Percentiles rank a stretch among this genome's conserved stretches.
Evolutionary conservation across 495 filamentous ascomycete genomes (phyloP).

Genomic region (Chaetomium tenue): DNA sequence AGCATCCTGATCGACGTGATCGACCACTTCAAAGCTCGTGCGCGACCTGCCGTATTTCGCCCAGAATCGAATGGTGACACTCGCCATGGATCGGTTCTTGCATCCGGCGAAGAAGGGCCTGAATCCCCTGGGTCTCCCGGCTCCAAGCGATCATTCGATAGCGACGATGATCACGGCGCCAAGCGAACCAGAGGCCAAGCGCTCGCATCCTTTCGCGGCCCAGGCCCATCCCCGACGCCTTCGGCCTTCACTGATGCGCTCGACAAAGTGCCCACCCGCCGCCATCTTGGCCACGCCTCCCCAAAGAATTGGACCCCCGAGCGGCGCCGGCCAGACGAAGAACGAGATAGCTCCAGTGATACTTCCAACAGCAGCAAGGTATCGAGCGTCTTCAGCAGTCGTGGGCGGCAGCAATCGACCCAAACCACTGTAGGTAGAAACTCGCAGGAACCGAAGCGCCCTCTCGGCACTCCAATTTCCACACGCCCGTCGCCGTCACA

Average conservation of each 20-base stretch:
- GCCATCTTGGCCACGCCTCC: neutral
- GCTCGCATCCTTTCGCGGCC: neutral
- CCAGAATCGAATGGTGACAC: neutral
- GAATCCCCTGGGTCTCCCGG: neutral
- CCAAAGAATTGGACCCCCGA: neutral
- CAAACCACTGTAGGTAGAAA: slow-evolving; percentile 34
- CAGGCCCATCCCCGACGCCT: neutral
- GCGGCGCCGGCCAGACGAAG: neutral
- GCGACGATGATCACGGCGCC: slow-evolving; percentile 5
- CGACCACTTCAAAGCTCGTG: slow-evolving; percentile 1
- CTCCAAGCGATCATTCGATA: slow-evolving; percentile 26
- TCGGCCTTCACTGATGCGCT: slow-evolving; percentile 14
- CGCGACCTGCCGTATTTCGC: neutral
- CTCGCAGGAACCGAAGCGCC: neutral
- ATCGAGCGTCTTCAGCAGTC: slow-evolving; percentile 32
- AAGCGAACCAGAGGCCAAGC: slow-evolving; percentile 20
- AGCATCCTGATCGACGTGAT: slow-evolving; percentile 23
- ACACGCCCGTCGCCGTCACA: neutral
- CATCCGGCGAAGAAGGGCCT: neutral
- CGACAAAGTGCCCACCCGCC: slow-evolving; percentile 28
- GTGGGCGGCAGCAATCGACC: slow-evolving; percentile 22
- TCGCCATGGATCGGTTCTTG: neutral
- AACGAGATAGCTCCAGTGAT: neutral
- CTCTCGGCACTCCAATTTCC: neutral
- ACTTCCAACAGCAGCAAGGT: slow-evolving; percentile 9